Conservation (phyloP, 371 early-diverging fungal species). For the Mucor indicus region DNA sequence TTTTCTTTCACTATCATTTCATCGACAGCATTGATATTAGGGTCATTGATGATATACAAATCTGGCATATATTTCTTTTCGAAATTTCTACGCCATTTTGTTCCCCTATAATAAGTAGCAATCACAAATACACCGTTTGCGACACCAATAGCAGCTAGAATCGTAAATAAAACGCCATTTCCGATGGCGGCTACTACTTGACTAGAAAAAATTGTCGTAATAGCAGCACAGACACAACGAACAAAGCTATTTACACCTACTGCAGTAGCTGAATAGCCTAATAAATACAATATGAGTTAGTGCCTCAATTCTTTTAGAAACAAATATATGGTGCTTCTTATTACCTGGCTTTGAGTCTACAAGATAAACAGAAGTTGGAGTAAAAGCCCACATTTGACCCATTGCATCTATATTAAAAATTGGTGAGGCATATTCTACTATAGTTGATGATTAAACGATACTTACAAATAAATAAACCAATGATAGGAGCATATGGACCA, state of each 20-base stretch:
- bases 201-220: constrained; percentile 30
- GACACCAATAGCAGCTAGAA: constrained; percentile 22
- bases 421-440: neutral
- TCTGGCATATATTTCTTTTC: constrained; percentile 21
- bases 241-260: constrained; percentile 53
- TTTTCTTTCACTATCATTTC: neutral
- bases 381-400: constrained; percentile 38
- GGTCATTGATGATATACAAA: constrained; percentile 1
- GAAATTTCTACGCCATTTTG: constrained; percentile 22
- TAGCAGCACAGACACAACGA: constrained; percentile 38
- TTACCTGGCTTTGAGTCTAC: constrained; percentile 53
- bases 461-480: constrained; percentile 52
- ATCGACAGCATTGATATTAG: neutral
- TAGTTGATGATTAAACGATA: constrained; percentile 1
- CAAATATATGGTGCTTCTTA: neutral
- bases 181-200: constrained; percentile 19
- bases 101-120: constrained; percentile 18
- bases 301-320: neutral
- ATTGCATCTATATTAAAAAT: constrained; percentile 19
- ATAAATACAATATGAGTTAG: neutral
- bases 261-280: constrained; percentile 45
- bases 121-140: constrained; percentile 20
- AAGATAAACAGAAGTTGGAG: constrained; percentile 54
- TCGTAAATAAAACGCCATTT: constrained; percentile 24
- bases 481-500: constrained; percentile 43